These are phyloP conservation scores for Rutstroemia sp. DNA, from an alignment of 2,329 filamentous ascomycete species.

Conservation along the genomic window DNA sequence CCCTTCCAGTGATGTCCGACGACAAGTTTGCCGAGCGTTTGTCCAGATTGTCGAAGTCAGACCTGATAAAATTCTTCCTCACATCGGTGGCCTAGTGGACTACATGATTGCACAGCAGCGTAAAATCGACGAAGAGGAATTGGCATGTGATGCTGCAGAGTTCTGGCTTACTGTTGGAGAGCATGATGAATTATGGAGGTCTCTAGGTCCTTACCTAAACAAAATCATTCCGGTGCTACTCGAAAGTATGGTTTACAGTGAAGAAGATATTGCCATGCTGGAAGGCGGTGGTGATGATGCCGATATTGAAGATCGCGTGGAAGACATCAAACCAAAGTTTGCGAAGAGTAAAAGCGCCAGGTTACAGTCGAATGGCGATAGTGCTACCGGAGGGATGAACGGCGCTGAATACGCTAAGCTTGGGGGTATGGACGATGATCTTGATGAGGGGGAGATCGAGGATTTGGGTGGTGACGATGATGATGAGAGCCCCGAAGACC, in stretches of 20 bases:
- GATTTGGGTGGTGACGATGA: slow-evolving; percentile 67
- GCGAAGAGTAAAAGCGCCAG: slow-evolving; percentile 58
- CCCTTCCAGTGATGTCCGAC: slow-evolving; percentile 70
- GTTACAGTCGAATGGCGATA: slow-evolving; percentile 34
- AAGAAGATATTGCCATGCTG: slow-evolving; percentile 82
- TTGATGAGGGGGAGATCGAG: slow-evolving; percentile 84
- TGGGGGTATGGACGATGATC: slow-evolving; percentile 45
- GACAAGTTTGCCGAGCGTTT: slow-evolving; percentile 89
- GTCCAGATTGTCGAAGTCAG: slow-evolving; percentile 85
- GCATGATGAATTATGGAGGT: slow-evolving; percentile 69
- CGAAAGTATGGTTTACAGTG: slow-evolving; percentile 92
- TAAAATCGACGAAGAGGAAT: slow-evolving; percentile 71
- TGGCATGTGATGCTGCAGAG: slow-evolving; percentile 90
- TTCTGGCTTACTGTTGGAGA: slow-evolving; percentile 96
- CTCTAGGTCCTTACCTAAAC: slow-evolving; percentile 67
- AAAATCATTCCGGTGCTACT: slow-evolving; percentile 87
- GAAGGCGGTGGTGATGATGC: slow-evolving; percentile 84
- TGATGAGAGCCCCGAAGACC: slow-evolving; percentile 75
- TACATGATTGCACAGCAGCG: slow-evolving; percentile 90
- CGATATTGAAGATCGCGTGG: slow-evolving; percentile 77
- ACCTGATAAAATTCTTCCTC: slow-evolving; percentile 82
- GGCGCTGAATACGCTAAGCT: slow-evolving; percentile 49
- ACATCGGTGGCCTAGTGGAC: slow-evolving; percentile 80
- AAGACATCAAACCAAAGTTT: slow-evolving; percentile 91
- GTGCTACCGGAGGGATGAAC: slow-evolving; percentile 44